Base-by-base conservation (phyloP, 2,329 filamentous ascomycete genomes). In the Pestalotiopsis sp. region DNA sequence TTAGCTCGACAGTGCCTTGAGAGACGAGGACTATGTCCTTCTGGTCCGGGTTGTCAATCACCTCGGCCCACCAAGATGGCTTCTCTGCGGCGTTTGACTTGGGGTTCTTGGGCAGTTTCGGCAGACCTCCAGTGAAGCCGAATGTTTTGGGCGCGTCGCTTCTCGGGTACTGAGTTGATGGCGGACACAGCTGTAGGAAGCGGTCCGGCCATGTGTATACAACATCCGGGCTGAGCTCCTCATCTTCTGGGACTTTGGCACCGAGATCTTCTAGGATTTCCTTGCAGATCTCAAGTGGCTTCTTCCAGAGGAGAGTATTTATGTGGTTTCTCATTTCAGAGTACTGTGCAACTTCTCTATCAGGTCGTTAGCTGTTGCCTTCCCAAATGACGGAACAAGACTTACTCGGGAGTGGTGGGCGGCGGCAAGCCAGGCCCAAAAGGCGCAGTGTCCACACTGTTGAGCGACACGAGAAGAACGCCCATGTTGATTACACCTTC, bases 21-120 rank as follows among this genome's bases (percentile, higher is more conserved):
- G 75, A 79, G 6, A 82, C 79, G 41, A 78, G 73, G 17, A 82
- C 70, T 13, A 83, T 75, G 23, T 78, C 78, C 66, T 78, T 78
- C 0, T 40, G 60, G 7, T 52, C 23, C 27, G 62, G 62, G 14
- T 62, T 66, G 52, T 60, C n/a, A 11, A 27, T 36, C 5, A 68
- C 67, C 17, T 66, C 63, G 38, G 31, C n/a, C 67, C 62, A 66
- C 67, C 67, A 68, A 12, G 41, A 5, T 12, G 66, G 60, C 27
- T 20, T 68, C 23, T 41, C 59, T 11, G 41, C 3, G 11, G 1
- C 11, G 17, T 12, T 2, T 4, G 17, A 13, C 27, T 31, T 31
- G 6, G 66, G 20, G 4, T 36, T 38, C 27, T 25, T 62, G 13
- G 60, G 66, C 4, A 65, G 45, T 14, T 13, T 62, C 14, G 66